Base-by-base conservation (phyloP, 2,329 filamentous ascomycete genomes). In the Aspergillus luchuensis region DNA sequence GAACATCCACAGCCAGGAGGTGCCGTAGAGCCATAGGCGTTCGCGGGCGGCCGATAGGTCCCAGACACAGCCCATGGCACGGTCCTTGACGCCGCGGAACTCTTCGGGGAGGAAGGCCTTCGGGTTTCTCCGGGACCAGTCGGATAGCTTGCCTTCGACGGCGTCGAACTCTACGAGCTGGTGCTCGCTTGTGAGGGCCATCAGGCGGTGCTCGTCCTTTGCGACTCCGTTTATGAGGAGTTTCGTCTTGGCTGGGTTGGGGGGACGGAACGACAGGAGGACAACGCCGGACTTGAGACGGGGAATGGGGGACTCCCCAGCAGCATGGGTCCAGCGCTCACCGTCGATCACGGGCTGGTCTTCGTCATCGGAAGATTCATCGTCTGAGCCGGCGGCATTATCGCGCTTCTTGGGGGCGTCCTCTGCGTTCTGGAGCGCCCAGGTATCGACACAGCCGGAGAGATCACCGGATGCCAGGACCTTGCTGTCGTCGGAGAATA, bases 1-100 rank as follows among this genome's bases (percentile, higher is more conserved):
- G 62, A 99, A 86, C 93, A 98, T 98, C 79, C 91, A 92, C 23
- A 99, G 77, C 84, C 92, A 98, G 1, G 86, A 88, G 43, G 87
- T 85, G 6, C 94, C 93, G 71, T 96, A 97, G 19, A 98, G 79
- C 92, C 94, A 98, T 7, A 94, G 78, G 13, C 94, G 85, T 50
- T 87, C 80, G n/a, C 79, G 78, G 7, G 67, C 66, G 28, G 73
- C 72, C 28, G 81, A 80, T 1, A 89, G 81, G 71, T 96, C 90
- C 93, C 94, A 98, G 41, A 97, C 76, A 25, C 88, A 87, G 3
- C 92, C 93, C 80, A 94, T 94, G 57, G 90, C 90, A 45, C 91
- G 83, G 73, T 97, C 92, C 61, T 89, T 86, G 23, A 92, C 85
- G 65, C 87, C 85, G 58, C 84, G 86, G 74, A 96, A 94, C 51